Conservation (phyloP, 495 filamentous ascomycete species). For the Glutinoglossum americanum region DNA sequence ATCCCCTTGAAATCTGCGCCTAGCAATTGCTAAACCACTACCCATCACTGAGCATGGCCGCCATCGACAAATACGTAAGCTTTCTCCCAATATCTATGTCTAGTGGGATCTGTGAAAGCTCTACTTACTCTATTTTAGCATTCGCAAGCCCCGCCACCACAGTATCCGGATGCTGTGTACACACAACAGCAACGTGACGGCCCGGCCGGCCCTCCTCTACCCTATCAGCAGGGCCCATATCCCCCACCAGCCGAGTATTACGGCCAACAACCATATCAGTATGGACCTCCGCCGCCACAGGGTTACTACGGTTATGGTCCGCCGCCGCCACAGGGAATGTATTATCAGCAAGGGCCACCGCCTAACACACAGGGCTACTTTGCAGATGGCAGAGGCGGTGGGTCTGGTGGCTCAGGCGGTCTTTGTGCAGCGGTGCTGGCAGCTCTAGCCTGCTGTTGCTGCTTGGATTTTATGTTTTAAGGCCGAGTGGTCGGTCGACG, state of each 20-base stretch:
- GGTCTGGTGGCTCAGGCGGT: slow-evolving; percentile 17
- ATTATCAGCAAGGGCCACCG: slow-evolving; percentile 11
- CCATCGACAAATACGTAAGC: background rate
- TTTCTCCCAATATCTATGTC: background rate
- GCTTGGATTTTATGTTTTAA: slow-evolving; percentile 30
- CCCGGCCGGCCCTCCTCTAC: background rate
- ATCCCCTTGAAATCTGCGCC: background rate
- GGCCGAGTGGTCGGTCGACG: background rate
- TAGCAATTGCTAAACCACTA: background rate
- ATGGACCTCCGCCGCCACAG: slow-evolving; percentile 16
- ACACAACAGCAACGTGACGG: background rate
- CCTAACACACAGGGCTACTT: slow-evolving; percentile 20
- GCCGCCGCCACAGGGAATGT: slow-evolving; percentile 17
- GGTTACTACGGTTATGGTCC: slow-evolving; percentile 14
- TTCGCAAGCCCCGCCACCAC: background rate
- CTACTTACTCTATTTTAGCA: background rate
- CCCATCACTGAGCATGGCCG: background rate
- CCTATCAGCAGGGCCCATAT: background rate
- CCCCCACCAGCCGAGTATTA: background rate
- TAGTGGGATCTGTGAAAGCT: background rate
- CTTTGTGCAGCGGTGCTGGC: slow-evolving; percentile 27
- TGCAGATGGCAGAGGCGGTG: slow-evolving; percentile 15
- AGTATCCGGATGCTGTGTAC: background rate
- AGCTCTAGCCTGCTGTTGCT: slow-evolving; percentile 30
- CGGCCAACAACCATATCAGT: background rate